A percentile compares a stretch with the other conserved stretches of the same genome.
Evolutionary conservation across 106 monocot species (phyloP).

Genomic region (Hemerocallis citrina): DNA sequence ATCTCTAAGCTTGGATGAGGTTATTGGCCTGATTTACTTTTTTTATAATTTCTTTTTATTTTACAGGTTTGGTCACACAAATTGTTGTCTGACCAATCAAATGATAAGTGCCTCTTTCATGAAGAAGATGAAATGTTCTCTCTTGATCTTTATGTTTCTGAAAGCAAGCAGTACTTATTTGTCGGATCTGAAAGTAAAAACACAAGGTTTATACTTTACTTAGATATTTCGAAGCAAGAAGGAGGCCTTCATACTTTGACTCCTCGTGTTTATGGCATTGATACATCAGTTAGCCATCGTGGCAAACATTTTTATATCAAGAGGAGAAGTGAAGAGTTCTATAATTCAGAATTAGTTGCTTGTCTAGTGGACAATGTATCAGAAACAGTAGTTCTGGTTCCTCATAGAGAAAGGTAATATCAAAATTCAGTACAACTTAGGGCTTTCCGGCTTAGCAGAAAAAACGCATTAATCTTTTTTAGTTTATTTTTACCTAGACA

Average conservation of each 20-base stretch:
- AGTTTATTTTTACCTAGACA: neutral
- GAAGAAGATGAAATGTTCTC: constrained; percentile 96
- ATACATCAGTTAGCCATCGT: constrained; percentile 76
- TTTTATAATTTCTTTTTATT: neutral
- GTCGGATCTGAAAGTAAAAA: constrained; percentile 86
- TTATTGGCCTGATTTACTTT: neutral
- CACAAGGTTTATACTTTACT: constrained; percentile 64
- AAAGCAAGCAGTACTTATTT: constrained; percentile 89
- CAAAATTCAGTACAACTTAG: neutral
- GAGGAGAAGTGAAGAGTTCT: constrained; percentile 76
- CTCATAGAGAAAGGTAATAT: constrained; percentile 84
- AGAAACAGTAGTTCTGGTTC: constrained; percentile 55
- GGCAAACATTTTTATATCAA: constrained; percentile 88
- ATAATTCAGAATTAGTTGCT: constrained; percentile 86
- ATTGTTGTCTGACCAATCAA: constrained; percentile 73
- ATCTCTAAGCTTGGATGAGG: neutral
- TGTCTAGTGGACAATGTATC: constrained; percentile 61
- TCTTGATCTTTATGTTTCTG: constrained; percentile 64
- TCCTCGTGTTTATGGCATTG: constrained; percentile 67
- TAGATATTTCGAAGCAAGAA: constrained; percentile 51
- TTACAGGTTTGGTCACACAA: constrained; percentile 82
- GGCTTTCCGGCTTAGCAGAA: neutral
- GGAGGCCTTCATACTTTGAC: constrained; percentile 56
- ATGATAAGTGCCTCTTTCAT: constrained; percentile 81
- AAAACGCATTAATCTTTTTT: neutral